Evolutionary conservation across 257 asterid genomes (phyloP).

Genomic region (Solanum corneliomulleri): DNA sequence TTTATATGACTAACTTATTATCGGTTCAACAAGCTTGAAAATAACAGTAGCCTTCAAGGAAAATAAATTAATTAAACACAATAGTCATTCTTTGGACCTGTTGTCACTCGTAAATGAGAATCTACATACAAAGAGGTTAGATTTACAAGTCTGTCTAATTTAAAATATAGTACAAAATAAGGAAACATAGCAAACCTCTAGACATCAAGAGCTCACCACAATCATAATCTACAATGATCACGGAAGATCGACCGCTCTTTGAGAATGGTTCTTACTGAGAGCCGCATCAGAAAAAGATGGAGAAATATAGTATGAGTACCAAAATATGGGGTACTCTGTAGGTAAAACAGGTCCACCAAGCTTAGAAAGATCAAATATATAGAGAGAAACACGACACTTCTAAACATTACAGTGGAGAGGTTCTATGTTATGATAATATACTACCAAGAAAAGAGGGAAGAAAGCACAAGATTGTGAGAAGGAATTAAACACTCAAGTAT

Average conservation of each 20-base stretch:
- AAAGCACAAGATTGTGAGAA: not conserved
- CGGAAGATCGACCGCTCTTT: not conserved
- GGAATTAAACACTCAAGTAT: not conserved
- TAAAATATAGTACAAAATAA: not conserved
- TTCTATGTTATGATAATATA: not conserved
- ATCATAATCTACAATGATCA: not conserved
- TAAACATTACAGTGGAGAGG: not conserved
- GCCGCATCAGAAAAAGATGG: not conserved
- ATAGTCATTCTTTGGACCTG: not conserved
- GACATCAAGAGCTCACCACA: not conserved
- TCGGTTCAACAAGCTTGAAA: not conserved
- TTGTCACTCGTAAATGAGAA: not conserved
- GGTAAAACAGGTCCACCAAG: not conserved
- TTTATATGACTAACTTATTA: no score
- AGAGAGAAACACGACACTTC: not conserved
- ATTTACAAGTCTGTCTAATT: not conserved
- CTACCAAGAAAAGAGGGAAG: not conserved
- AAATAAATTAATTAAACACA: not conserved
- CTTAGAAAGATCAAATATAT: no score
- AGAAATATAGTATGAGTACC: no score
- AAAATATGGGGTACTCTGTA: no score
- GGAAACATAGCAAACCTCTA: not conserved
- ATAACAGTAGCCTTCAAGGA: not conserved
- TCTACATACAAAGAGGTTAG: not conserved
- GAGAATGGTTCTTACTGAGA: not conserved